Base-by-base conservation (phyloP, 1,139 yeast species). In the Blastobotrys niveus region DNA sequence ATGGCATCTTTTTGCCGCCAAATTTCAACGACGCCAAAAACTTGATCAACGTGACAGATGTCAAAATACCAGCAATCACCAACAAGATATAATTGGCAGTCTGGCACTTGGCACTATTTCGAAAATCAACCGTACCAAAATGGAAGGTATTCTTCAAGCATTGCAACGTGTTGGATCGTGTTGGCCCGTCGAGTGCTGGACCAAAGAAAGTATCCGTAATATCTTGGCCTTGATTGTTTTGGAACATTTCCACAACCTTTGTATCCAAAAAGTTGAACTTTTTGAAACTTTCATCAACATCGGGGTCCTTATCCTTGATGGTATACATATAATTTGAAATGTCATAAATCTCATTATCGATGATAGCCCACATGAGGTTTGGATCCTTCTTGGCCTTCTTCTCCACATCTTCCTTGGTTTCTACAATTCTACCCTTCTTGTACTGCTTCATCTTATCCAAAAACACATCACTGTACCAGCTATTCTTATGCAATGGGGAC, bases 11-110 rank as follows among this genome's bases (percentile, higher is more conserved):
- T 44, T 59, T 59, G 18, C 62, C 50, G 2, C 69, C 67, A 42
- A 67, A 65, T 34, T 68, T 60, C 21, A 67, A 37, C 2, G 72
- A 63, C 0, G 72, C 64, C 42, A 67, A 37, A 47, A 67, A 67
- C 49, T 68, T 68, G 52, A 67, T 48, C 6, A 62, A 52, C 2
- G 70, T 67, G 22, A 67, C 67, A 12, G 63, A 55, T 2, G 70
- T 66, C 34, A 67, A 51, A 12, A 67, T 51, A 24, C 60, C 60
- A 2, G 72, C 71, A 21, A 67, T 57, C 0, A 56, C 66, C 36
- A 67, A 57, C 42, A 67, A 48, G 47, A 68, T 63, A 38, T 63
- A 60, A 38, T 66, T 67, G 8, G 72, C 63, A 6, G 65, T 62
- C 48, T 65, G 71, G 40, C 72, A 67, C 34, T 59, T 57, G 0